Evolutionary conservation across 2,329 filamentous ascomycete species (phyloP).

Genomic region (Paramyrothecium sp.): DNA sequence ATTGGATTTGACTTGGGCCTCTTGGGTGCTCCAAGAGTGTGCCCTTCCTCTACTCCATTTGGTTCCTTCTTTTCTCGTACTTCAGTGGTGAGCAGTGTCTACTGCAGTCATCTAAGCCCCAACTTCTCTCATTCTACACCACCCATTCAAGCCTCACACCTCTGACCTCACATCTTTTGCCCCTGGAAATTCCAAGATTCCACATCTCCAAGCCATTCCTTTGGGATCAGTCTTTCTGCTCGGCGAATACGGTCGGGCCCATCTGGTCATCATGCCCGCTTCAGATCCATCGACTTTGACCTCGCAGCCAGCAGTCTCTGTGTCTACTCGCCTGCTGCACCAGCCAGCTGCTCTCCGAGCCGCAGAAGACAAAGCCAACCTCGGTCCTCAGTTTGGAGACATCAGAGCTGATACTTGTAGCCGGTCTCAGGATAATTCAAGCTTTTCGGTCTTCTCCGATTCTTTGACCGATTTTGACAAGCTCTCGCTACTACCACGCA

Average conservation of each 20-base stretch:
- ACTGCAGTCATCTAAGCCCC: too few relatives aligned
- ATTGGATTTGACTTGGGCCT: too few relatives aligned
- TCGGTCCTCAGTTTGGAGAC: background rate
- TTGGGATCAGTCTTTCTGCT: too few relatives aligned
- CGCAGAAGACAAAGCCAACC: background rate
- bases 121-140: too few relatives aligned
- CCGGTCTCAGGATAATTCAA: background rate
- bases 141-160: too few relatives aligned
- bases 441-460: conserved; percentile 1
- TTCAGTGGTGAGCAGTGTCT: too few relatives aligned
- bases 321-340: conserved; percentile 2
- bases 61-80: too few relatives aligned
- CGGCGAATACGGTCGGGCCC: too few relatives aligned
- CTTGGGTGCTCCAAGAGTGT: too few relatives aligned
- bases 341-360: background rate
- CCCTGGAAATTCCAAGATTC: too few relatives aligned
- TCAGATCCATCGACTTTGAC: conserved; percentile 23
- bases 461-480: background rate
- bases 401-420: background rate
- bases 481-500: background rate
- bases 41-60: too few relatives aligned
- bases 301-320: conserved; percentile 19
- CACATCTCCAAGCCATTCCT: background rate
- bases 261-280: conserved; percentile 24
- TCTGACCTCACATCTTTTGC: too few relatives aligned